Conservation (phyloP, 805 yeast genomes). For the Candida multigemmis region DNA sequence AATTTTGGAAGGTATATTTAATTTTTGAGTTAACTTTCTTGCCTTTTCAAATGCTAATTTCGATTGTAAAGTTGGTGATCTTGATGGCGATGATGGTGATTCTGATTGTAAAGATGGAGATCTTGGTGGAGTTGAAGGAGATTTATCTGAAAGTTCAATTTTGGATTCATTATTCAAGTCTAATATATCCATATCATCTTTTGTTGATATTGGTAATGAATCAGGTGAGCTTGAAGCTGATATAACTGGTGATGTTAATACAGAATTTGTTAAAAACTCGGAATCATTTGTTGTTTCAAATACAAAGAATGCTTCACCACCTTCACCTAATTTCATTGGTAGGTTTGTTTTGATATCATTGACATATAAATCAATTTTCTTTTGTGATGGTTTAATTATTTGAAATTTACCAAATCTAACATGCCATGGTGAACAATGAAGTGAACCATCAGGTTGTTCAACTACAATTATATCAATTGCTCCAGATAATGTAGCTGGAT, state of each 20-base stretch:
- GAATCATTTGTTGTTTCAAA: slow-evolving; percentile 66
- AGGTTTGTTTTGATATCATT: slow-evolving; percentile 74
- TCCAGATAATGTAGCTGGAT: slow-evolving; percentile 93
- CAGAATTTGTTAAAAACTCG: slow-evolving; percentile 59
- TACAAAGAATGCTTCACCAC: slow-evolving; percentile 96
- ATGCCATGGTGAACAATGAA: slow-evolving; percentile 93
- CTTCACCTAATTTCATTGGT: slow-evolving; percentile 96
- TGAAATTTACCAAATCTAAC: slow-evolving; percentile 94
- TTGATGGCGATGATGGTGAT: slow-evolving; percentile 9
- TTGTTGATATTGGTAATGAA: slow-evolving; percentile 17
- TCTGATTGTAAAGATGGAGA: slow-evolving; percentile 4
- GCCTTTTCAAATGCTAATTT: slow-evolving; percentile 50
- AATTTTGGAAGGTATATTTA: slow-evolving; percentile 81
- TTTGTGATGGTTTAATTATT: slow-evolving; percentile 86
- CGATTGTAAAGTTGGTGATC: slow-evolving; percentile 16
- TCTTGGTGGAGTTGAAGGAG: slow-evolving; percentile 5
- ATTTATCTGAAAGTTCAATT: slow-evolving; percentile 12
- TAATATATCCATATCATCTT: slow-evolving; percentile 12
- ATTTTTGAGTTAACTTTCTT: slow-evolving; percentile 51
- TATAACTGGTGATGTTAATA: slow-evolving; percentile 81
- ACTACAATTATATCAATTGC: slow-evolving; percentile 95
- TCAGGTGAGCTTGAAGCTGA: slow-evolving; percentile 59
- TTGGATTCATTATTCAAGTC: no score
- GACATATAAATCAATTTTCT: slow-evolving; percentile 82
- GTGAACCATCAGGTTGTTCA: slow-evolving; percentile 74